phyloP scores from a whole-genome alignment of 2,329 filamentous ascomycete species.

The Cercospora zeina region DNA sequence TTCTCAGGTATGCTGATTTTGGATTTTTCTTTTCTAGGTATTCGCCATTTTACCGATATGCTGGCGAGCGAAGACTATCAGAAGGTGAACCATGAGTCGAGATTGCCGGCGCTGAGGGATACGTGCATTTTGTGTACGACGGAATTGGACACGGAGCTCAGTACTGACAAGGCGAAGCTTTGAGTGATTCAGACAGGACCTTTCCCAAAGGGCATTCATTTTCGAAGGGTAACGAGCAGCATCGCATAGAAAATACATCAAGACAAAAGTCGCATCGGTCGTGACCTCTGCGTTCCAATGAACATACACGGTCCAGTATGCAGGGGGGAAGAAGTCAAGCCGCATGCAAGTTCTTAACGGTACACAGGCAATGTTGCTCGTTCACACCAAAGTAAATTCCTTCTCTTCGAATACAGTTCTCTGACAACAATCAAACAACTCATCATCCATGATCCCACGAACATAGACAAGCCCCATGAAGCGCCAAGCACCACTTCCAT shows the following conservation, averaged over 20 bases:
- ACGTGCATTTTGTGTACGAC: conserved; percentile 43
- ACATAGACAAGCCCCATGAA: no score
- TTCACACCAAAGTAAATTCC: no score
- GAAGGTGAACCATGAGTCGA: conserved; percentile 55
- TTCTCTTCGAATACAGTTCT: no score
- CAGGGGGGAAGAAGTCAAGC: no score
- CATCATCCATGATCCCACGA: no score
- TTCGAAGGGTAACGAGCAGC: background rate
- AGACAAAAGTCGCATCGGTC: background rate
- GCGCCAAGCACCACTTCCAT: no score
- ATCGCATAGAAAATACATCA: background rate
- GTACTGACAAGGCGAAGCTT: conserved; percentile 26
- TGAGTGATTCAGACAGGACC: conserved; percentile 7
- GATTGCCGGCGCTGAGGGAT: conserved; percentile 48
- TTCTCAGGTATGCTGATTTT: no score
- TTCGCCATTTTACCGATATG: conserved; percentile 63
- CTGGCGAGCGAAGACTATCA: conserved; percentile 59
- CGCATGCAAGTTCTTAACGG: no score
- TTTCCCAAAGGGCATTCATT: background rate
- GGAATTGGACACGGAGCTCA: conserved; percentile 38
- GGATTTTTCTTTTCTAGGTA: conserved; percentile 34
- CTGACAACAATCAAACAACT: no score
- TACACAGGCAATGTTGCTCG: no score
- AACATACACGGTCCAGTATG: no score
- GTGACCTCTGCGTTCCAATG: no score